These are phyloP conservation scores for Metarhizium sp. DNA, from an alignment of 2,329 filamentous ascomycete genomes.

Conservation along the genomic window DNA sequence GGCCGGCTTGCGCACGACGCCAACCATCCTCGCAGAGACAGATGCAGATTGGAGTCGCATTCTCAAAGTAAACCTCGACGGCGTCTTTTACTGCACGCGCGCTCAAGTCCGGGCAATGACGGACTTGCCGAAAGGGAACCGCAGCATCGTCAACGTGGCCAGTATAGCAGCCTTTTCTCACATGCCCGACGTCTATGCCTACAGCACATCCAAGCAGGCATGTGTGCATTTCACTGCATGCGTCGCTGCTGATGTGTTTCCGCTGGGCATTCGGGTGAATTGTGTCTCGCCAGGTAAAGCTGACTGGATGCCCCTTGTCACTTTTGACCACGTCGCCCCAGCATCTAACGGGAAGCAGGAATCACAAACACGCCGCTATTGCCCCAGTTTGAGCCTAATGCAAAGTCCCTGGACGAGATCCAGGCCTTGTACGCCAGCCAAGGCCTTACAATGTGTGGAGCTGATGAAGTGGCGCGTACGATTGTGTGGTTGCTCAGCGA, in stretches of 20 bases:
- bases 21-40: not conserved
- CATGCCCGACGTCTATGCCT: slow-evolving; percentile 2
- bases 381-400: no score
- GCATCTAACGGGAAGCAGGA: no score
- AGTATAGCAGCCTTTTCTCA: slow-evolving; percentile 2
- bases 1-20: not conserved
- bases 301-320: no score
- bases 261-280: not conserved
- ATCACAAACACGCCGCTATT: no score
- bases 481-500: slow-evolving; percentile 1
- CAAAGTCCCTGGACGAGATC: no score
- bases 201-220: slow-evolving; percentile 1
- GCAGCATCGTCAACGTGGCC: slow-evolving; percentile 4
- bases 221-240: slow-evolving; percentile 2
- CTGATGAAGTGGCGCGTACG: not conserved
- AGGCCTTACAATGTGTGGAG: not conserved
- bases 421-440: no score
- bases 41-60: slow-evolving; percentile 1
- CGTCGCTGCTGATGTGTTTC: slow-evolving; percentile 1
- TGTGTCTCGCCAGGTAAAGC: no score
- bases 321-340: no score
- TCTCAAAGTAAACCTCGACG: not conserved
- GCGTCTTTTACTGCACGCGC: slow-evolving; percentile 1
- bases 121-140: not conserved
- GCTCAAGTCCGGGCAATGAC: slow-evolving; percentile 1